Percentiles rank a stretch among this genome's conserved stretches.
Conservation (phyloP, 441 rosid species). For the Jatropha podagrica region DNA sequence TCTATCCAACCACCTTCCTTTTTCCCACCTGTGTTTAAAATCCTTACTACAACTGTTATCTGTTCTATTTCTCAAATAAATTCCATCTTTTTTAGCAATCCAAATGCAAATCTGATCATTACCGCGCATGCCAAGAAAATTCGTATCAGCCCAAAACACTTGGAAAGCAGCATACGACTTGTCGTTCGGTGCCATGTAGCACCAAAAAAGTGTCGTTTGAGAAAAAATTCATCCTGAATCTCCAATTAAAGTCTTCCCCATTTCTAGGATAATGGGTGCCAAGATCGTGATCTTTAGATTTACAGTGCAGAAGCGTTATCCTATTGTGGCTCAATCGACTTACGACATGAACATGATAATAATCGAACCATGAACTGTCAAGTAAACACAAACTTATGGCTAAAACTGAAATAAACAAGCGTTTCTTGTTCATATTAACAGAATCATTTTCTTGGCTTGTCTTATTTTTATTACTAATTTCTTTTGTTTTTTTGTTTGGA, state of each 20-base stretch:
- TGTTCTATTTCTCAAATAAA: background rate
- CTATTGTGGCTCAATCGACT: conserved; percentile 8
- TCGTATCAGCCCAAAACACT: background rate
- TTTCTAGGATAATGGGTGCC: background rate
- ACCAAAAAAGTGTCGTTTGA: conserved; percentile 14
- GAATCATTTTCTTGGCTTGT: background rate
- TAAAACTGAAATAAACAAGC: background rate
- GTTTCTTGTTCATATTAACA: background rate
- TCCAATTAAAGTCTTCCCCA: background rate
- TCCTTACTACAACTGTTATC: background rate
- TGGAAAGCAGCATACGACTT: background rate
- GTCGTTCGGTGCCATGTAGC: conserved; percentile 8
- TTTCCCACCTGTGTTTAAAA: background rate
- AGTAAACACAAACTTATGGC: background rate
- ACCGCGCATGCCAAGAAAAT: background rate
- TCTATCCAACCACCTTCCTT: background rate
- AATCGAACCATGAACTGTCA: background rate
- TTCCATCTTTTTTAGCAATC: conserved; percentile 20
- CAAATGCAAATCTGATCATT: conserved; percentile 1
- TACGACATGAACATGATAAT: background rate
- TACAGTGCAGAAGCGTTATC: conserved; percentile 15
- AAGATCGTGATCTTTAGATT: conserved; percentile 14
- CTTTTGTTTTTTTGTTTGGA: no score
- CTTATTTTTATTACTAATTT: no score
- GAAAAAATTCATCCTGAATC: background rate